Percentiles rank a stretch among this genome's conserved stretches.
Conservation (phyloP, 208 protist species). For the Naegleria fowleri region DNA sequence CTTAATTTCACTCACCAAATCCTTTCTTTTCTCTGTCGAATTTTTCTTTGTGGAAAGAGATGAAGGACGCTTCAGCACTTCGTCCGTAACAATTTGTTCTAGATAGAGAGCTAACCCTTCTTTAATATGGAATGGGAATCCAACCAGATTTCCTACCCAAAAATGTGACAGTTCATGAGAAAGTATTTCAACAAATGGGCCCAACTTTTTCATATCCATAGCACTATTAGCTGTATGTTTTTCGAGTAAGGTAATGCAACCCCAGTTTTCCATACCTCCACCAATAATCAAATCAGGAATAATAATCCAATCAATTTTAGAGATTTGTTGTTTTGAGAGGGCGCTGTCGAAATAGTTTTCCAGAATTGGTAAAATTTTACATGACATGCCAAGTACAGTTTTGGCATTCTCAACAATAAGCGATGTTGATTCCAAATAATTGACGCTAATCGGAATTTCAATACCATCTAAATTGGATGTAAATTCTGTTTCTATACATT, state of each 20-base stretch:
- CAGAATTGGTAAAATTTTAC: background rate
- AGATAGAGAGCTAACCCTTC: slow-evolving; percentile 72
- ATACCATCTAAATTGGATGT: background rate
- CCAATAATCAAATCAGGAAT: background rate
- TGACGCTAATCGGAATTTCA: background rate
- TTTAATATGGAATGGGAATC: slow-evolving; percentile 68
- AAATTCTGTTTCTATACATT: background rate
- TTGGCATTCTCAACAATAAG: background rate
- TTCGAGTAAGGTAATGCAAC: background rate
- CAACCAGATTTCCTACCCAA: slow-evolving; percentile 71
- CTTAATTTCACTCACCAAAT: background rate
- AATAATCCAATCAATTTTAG: slow-evolving; percentile 12
- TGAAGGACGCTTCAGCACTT: slow-evolving; percentile 28
- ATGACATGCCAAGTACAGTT: background rate
- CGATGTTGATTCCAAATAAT: background rate
- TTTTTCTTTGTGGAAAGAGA: background rate
- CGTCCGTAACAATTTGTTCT: slow-evolving; percentile 58
- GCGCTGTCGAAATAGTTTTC: slow-evolving; percentile 9
- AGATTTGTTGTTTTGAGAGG: background rate
- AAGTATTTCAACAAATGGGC: slow-evolving; percentile 55
- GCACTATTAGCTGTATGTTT: background rate
- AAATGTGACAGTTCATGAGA: slow-evolving; percentile 74
- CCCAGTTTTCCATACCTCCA: slow-evolving; percentile 23
- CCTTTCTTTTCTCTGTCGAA: background rate
- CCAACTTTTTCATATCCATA: slow-evolving; percentile 28